Evolutionary conservation across 192 early-diverging fungal genomes (phyloP), one percentile per base, ranked within the genome.

Genomic region (Entomortierella beljakovae): DNA sequence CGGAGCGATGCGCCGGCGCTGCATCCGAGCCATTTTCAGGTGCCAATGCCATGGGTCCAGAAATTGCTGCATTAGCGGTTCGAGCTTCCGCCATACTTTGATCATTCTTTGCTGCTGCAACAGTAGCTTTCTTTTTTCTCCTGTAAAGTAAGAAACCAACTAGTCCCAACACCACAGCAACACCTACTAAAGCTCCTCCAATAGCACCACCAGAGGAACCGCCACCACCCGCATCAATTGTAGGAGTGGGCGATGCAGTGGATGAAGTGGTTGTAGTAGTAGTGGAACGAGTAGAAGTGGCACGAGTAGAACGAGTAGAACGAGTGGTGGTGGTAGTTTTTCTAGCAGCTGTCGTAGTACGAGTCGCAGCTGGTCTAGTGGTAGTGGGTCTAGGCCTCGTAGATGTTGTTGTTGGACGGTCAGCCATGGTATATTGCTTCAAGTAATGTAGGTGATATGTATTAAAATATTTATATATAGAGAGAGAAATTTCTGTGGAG

Each of bases 21-120:
- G 67, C 18, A 9, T 43, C 59, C 26, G 49, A 60, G 1, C 67
- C 75, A 16, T 65, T 29, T 2, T 64, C 61, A 49, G 75, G 75
- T 26, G 75, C 65, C 40, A 77, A 40, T 8, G 75, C 49, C 68
- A 79, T 65, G 13, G 75, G 75, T 3, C 75, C 75, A 10, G 75
- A 79, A 40, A 79, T 68, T 28, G 52, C 52, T 9, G 48, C 22
- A 25, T 31, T 63, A 7, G 61, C 50, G 8, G 35, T 18, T 46
- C 49, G 16, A 48, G 54, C 13, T 31, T 29, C 25, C 22, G 26
- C 26, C 2, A 20, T 3, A 5, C 38, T 48, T 4, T 18, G 34
- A 11, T 15, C 43, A 0, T 8, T 38, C 31, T n/a, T 28, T 15
- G 56, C 52, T 10, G 50, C 48, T 22, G 64, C 62, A 13, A 51